A percentile compares a stretch with the other conserved stretches of the same genome.
These are phyloP conservation scores for Suillus americanus DNA, from an alignment of 768 basidiomycete genomes.

Conservation along the genomic window DNA sequence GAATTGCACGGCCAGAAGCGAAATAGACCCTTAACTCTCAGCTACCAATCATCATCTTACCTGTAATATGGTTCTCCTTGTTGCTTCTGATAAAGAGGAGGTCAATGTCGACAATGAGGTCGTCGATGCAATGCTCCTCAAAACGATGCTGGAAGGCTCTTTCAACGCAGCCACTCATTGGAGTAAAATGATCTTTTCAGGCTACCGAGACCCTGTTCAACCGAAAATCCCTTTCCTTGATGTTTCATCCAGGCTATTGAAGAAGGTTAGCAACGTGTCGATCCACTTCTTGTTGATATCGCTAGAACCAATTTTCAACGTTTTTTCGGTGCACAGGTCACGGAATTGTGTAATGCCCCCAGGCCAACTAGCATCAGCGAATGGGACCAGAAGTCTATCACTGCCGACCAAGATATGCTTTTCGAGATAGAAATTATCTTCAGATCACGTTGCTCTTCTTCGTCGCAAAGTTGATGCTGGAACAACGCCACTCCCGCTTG, in stretches of 20 bases:
- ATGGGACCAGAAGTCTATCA: neutral
- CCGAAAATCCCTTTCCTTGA: neutral
- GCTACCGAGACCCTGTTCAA: neutral
- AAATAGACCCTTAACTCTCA: neutral
- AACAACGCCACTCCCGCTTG: neutral
- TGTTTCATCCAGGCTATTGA: neutral
- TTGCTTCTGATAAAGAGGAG: neutral
- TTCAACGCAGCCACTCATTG: neutral
- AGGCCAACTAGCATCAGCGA: neutral
- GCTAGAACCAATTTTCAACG: neutral
- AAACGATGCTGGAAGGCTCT: neutral
- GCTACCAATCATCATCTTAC: neutral
- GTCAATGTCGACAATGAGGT: neutral
- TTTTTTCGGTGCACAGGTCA: neutral
- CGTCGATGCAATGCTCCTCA: neutral
- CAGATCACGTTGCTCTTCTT: neutral
- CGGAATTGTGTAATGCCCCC: neutral
- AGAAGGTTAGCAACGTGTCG: neutral
- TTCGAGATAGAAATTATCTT: neutral
- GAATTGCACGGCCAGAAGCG: neutral
- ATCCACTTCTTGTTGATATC: neutral
- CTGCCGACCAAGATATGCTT: neutral
- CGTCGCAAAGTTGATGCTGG: neutral
- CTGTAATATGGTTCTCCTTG: neutral
- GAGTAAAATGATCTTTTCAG: neutral